A percentile compares a stretch with the other conserved stretches of the same genome.
Conservation (phyloP, 352 stramenopile species). For the Elongisporangium anandrum region DNA sequence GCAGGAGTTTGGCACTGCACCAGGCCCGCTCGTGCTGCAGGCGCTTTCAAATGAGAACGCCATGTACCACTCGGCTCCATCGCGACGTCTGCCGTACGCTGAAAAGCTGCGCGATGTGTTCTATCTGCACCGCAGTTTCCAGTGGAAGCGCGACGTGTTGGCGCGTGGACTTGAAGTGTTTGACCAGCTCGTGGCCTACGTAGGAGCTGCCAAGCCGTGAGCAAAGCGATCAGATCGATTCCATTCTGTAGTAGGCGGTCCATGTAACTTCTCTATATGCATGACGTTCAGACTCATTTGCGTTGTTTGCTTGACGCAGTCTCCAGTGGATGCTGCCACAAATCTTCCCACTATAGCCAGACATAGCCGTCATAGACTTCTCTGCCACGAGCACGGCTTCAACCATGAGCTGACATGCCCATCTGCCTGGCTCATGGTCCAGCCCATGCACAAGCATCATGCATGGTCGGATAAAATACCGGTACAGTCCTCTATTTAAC, state of each 20-base stretch:
- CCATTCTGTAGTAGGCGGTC: not conserved
- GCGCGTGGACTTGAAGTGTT: conserved; percentile 45
- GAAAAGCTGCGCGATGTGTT: conserved; percentile 69
- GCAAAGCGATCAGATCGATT: no score
- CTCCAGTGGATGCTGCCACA: not conserved
- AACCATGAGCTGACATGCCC: not conserved
- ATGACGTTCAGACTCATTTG: not conserved
- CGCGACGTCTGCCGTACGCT: conserved; percentile 44
- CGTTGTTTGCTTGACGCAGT: not conserved
- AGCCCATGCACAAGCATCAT: not conserved
- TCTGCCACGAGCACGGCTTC: not conserved
- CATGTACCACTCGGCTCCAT: conserved; percentile 38
- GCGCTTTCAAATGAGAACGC: conserved; percentile 60
- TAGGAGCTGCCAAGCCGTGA: conserved; percentile 3
- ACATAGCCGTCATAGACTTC: not conserved
- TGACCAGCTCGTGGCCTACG: conserved; percentile 26
- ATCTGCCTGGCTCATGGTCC: not conserved
- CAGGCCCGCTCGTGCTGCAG: conserved; percentile 50
- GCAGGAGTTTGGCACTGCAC: conserved; percentile 75
- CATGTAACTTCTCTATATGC: not conserved
- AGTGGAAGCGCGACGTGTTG: conserved; percentile 59
- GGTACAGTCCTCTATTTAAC: no score
- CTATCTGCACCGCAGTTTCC: conserved; percentile 65
- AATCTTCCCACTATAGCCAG: not conserved
- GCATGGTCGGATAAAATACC: no score